Conservation (phyloP, 129 eudicot genomes). For the Chrysanthemum makinoi region DNA sequence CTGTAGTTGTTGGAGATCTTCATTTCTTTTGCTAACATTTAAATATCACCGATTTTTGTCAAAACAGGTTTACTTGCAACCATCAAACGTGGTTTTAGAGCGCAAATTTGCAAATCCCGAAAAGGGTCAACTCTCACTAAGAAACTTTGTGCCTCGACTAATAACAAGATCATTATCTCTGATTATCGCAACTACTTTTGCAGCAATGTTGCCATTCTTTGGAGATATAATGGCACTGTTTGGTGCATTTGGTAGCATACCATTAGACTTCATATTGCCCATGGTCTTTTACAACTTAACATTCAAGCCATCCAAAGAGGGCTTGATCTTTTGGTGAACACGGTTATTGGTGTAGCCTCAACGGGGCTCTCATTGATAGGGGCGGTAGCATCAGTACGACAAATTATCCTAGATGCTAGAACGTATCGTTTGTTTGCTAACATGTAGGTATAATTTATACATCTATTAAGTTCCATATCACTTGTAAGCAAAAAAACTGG, state of each 20-base stretch:
- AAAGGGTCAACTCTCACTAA: constrained; percentile 43
- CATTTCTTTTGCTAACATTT: too few relatives aligned
- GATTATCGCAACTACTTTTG: constrained; percentile 49
- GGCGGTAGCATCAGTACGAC: too few relatives aligned
- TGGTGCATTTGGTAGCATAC: constrained; percentile 82
- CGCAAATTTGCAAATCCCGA: constrained; percentile 58
- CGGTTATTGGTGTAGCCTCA: neutral
- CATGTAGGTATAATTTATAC: too few relatives aligned
- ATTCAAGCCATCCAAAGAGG: constrained; percentile 56
- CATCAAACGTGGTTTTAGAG: constrained; percentile 64
- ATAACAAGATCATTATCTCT: constrained; percentile 62
- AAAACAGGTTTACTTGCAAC: constrained; percentile 69
- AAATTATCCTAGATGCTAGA: too few relatives aligned
- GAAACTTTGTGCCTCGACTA: constrained; percentile 59
- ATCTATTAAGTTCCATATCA: too few relatives aligned
- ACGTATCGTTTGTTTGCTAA: too few relatives aligned
- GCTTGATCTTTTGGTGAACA: constrained; percentile 45
- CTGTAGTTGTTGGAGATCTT: too few relatives aligned
- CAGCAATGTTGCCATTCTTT: constrained; percentile 84
- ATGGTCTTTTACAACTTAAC: constrained; percentile 75
- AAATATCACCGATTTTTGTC: neutral
- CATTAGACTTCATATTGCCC: constrained; percentile 72
- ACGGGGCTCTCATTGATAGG: too few relatives aligned
- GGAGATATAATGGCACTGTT: constrained; percentile 76
- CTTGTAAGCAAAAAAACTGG: too few relatives aligned